phyloP scores from a whole-genome alignment of 768 basidiomycete genomes.

The Omphalotus guepiniiformis region DNA sequence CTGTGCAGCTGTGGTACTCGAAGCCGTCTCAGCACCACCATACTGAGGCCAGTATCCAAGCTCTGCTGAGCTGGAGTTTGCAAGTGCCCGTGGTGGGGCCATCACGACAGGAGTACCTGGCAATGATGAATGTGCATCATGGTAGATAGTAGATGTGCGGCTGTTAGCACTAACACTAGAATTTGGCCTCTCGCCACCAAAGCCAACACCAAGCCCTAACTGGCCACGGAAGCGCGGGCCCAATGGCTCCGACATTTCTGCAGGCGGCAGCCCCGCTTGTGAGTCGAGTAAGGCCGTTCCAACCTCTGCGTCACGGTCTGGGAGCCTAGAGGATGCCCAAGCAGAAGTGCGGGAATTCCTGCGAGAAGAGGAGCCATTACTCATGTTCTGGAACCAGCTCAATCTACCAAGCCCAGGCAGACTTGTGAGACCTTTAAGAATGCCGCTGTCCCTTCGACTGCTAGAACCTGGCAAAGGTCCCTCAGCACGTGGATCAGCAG shows the following conservation, averaged over 20 bases:
- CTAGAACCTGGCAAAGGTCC: too few species aligned
- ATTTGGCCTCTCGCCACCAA: constrained; percentile 46
- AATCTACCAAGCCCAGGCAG: constrained; percentile 44
- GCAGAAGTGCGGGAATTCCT: constrained; percentile 13
- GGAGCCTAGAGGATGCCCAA: constrained; percentile 19
- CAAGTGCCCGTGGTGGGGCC: constrained; percentile 44
- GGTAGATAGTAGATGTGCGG: constrained; percentile 44
- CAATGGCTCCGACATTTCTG: constrained; percentile 16
- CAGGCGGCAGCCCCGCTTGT: constrained; percentile 6
- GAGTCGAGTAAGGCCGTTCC: constrained; percentile 33
- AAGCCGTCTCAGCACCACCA: not conserved
- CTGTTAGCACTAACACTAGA: constrained; percentile 57
- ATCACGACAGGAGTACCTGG: constrained; percentile 36
- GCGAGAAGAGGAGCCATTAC: constrained; percentile 23
- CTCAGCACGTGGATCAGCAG: constrained; percentile 14
- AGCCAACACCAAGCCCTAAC: constrained; percentile 30
- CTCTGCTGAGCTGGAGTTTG: constrained; percentile 31
- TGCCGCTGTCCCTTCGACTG: constrained; percentile 28
- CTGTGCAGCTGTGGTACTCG: constrained; percentile 5
- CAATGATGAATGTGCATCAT: constrained; percentile 54
- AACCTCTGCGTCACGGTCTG: constrained; percentile 45
- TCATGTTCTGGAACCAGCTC: constrained; percentile 54
- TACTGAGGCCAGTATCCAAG: constrained; percentile 7
- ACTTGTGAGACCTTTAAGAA: constrained; percentile 37
- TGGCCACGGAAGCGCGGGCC: constrained; percentile 23